These are phyloP conservation scores for Penicillium freii DNA, from an alignment of 2,329 filamentous ascomycete genomes.

Conservation along the genomic window DNA sequence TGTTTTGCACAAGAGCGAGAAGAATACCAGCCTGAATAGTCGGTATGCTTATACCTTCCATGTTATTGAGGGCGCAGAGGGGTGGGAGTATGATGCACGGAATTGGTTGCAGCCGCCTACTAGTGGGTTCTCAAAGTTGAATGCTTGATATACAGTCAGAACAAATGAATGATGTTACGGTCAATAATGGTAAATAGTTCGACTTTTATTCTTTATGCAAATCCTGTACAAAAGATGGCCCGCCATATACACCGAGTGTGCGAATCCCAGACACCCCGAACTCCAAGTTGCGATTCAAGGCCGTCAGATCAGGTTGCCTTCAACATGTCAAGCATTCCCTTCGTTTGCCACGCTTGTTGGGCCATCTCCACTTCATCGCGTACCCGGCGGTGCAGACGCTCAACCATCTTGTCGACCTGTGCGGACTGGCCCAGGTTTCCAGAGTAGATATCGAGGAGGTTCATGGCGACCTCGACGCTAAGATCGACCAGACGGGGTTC, in stretches of 20 bases:
- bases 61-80: conserved; percentile 78
- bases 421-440: conserved; percentile 72
- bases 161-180: conserved; percentile 3
- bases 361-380: conserved; percentile 76
- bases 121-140: conserved; percentile 70
- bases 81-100: conserved; percentile 68
- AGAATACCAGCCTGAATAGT: conserved; percentile 80
- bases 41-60: conserved; percentile 98
- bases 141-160: neutral
- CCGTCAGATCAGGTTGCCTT: conserved; percentile 32
- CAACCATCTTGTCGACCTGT: conserved; percentile 69
- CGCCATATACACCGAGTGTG: conserved; percentile 26
- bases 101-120: conserved; percentile 92
- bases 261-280: conserved; percentile 22
- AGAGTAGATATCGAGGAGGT: conserved; percentile 83
- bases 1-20: conserved; percentile 92
- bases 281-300: conserved; percentile 19
- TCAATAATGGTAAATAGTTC: conserved; percentile 11
- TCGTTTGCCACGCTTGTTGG: conserved; percentile 75
- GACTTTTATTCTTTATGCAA: conserved; percentile 27
- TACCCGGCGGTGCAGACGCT: conserved; percentile 67
- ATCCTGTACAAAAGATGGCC: conserved; percentile 29
- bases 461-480: conserved; percentile 77
- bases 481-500: conserved; percentile 79
- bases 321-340: conserved; percentile 83